These are phyloP conservation scores for Petunia secreta DNA, from an alignment of 257 asterid genomes.

Conservation along the genomic window DNA sequence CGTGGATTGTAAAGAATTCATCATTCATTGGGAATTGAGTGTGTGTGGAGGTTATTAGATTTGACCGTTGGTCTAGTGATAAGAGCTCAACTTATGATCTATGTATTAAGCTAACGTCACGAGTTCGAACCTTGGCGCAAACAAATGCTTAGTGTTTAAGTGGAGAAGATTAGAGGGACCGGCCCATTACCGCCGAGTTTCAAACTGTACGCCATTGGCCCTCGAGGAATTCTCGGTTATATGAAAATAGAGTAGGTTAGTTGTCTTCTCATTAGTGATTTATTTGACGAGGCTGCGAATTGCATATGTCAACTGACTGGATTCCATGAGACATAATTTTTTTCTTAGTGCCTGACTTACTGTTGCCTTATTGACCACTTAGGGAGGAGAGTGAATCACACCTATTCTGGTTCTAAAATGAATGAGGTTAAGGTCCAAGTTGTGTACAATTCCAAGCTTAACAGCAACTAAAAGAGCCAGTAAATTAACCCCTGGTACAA, in stretches of 20 bases:
- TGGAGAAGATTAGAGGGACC: too few relatives aligned
- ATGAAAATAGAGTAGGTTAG: too few relatives aligned
- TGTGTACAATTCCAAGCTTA: background rate
- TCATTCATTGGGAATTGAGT: background rate
- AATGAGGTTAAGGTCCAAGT: background rate
- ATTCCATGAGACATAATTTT: background rate
- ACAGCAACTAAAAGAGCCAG: background rate
- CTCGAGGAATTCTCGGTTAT: too few relatives aligned
- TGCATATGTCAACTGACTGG: background rate
- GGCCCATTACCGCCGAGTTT: too few relatives aligned
- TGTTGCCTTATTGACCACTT: conserved; percentile 6
- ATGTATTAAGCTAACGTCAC: too few relatives aligned
- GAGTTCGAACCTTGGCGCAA: too few relatives aligned
- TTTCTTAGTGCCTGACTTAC: background rate
- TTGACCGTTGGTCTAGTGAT: too few relatives aligned
- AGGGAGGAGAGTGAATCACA: background rate
- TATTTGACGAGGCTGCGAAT: too few relatives aligned
- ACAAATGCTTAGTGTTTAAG: too few relatives aligned
- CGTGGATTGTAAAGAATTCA: background rate
- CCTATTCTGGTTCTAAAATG: background rate
- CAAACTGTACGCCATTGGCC: too few relatives aligned
- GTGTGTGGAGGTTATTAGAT: background rate
- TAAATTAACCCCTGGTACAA: background rate
- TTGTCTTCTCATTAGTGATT: too few relatives aligned
- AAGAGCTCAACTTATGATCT: background rate